Evolutionary conservation across 2,329 filamentous ascomycete species (phyloP), one percentile per base, ranked within the genome.

Genomic region (Fusarium nanum): DNA sequence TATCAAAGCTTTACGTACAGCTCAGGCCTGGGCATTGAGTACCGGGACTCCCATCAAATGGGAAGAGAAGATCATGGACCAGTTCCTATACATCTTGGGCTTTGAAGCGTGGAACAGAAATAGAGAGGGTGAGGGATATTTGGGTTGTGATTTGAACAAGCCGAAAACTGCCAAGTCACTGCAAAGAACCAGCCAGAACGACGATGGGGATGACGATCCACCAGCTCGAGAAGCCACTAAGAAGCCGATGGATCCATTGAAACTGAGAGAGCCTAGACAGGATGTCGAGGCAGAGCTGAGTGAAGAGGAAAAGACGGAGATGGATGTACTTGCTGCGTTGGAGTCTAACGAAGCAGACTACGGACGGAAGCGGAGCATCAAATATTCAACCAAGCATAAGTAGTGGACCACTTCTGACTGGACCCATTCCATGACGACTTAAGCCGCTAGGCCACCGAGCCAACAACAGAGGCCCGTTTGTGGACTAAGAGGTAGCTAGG

Each of bases 71-170:
- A 60, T 65, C 1, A 25, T 40, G 23, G 25, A 65, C 5, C 28
- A 2, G 1, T 25, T 66, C 0, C 2, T 66, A 0, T 65, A 60
- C n/a, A 28, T 65, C 0, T 5, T 65, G 1, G 62, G 62, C 0
- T 65, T 65, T 1, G 62, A 65, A n/a, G 47, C 53, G 0, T 65
- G 60, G 62, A 65, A 65, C 9, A 42, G 54, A 0, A 42, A 34
- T 11, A 53, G 60, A 45, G 41, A 65, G 3, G 62, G 60, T 0
- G 12, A 13, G 0, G 32, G 42, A 0, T 65, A 65, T 20, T n/a
- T 65, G 1, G 14, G n/a, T 1, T 66, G 62, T 2, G 23, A 60
- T n/a, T 6, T 65, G 0, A 65, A 65, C 6, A 10, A 28, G 3
- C 11, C 34, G 1, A 66, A 65, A 18, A 59, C 28, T 10, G 20